phyloP scores from a whole-genome alignment of 768 basidiomycete genomes.

The Trametopsis cervina region DNA sequence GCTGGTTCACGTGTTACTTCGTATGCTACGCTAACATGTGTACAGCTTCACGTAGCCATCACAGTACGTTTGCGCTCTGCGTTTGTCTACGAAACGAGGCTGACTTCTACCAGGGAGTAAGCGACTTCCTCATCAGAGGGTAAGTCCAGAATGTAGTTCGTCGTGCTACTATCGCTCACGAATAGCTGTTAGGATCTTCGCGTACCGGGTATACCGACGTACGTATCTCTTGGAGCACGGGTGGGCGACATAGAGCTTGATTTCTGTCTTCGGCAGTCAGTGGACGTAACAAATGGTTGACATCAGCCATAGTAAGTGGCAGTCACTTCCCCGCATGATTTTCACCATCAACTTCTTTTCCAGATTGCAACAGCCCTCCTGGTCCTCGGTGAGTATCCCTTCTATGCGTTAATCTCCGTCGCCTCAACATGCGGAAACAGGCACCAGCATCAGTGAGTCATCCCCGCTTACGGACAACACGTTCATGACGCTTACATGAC shows the following conservation, averaged over 20 bases:
- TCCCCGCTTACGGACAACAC: not conserved
- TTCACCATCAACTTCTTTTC: no score
- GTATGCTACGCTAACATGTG: not conserved
- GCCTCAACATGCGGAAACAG: not conserved
- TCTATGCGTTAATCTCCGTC: not conserved
- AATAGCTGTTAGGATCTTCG: conserved; percentile 16
- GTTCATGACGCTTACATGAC: not conserved
- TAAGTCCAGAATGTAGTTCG: conserved; percentile 1
- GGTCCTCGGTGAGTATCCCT: conserved; percentile 1
- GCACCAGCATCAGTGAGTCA: not conserved
- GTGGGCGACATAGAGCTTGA: no score
- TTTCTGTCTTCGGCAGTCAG: conserved; percentile 16
- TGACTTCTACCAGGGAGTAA: conserved; percentile 15
- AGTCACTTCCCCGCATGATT: no score
- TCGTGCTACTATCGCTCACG: not conserved
- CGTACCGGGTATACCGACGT: conserved; percentile 21
- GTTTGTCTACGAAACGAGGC: not conserved
- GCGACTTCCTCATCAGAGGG: conserved; percentile 20
- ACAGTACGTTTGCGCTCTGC: conserved; percentile 8
- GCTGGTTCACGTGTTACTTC: no score
- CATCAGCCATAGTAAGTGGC: conserved; percentile 17
- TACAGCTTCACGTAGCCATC: conserved; percentile 7
- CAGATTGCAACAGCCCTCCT: not conserved
- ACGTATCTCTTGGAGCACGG: no score
- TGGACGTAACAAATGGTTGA: conserved; percentile 14